Base-by-base conservation (phyloP, 1,139 yeast genomes). In the Kodamaea ohmeri region DNA sequence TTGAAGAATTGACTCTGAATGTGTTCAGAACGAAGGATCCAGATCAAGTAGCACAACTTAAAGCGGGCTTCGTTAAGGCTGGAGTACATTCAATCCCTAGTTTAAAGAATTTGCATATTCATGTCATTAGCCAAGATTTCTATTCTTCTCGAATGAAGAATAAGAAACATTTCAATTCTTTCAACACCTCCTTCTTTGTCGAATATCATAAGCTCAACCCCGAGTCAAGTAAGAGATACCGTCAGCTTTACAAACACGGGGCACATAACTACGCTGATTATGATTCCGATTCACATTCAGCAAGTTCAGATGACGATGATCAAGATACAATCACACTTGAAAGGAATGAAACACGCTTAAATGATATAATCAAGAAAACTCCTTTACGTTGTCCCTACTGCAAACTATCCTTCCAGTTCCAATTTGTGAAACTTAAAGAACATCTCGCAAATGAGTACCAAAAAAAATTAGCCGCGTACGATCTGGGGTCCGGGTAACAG, bases 51-150 rank as follows among this genome's bases (percentile, higher is more conserved):
- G 41, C 11, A 5, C 51, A 53, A 20, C 62, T 65, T 34, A 50
- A 60, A 18, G 60, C 61, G 7, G 49, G 53, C 0, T 73, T 69
- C 41, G 62, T 85, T n/a, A 63, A 63, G 42, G 72, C 70, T 2
- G 94, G 95, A 0, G 71, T 85, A 16, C 95, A 86, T 57, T 62
- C 84, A 2, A 71, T 73, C 2, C 95, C 95, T 2, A 81, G 90
- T 1, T 53, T 86, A 69, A 59, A 58, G 33, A 83, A 86, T 51
- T 54, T 85, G 26, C 95, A 86, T 52, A 64, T 86, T 19, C 95
- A 86, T 60, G 77, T 86, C 11, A 68, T 86, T 35, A 78, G 90
- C 0, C 67, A 62, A 35, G 95, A 86, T 57, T 72, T 83, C 52
- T 51, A 66, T 49, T 76, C 86, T 5, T 60, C 61, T 0, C 48